Evolutionary conservation across 768 basidiomycete species (phyloP).

Genomic region (Russula ochroleuca): DNA sequence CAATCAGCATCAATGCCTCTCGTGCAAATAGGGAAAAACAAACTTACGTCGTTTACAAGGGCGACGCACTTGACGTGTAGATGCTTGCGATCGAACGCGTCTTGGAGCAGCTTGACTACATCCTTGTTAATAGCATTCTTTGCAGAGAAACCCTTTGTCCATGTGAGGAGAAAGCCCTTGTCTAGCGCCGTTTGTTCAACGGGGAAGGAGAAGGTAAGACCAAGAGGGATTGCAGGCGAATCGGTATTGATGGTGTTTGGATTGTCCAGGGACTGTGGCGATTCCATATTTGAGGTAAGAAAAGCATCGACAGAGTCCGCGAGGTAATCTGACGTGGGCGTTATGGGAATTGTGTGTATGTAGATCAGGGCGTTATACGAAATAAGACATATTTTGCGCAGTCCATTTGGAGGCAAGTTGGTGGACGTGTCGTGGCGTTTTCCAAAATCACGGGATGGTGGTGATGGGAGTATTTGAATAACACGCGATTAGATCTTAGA

Average conservation of each 20-base stretch:
- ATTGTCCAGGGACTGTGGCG: neutral
- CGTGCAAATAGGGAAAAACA: neutral
- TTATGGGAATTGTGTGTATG: neutral
- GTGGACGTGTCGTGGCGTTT: neutral
- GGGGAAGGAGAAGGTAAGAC: constrained; percentile 96
- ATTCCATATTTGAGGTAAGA: constrained; percentile 53
- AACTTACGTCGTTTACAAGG: constrained; percentile 85
- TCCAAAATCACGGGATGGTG: neutral
- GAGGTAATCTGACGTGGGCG: constrained; percentile 71
- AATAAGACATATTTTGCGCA: too few relatives aligned
- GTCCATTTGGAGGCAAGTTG: neutral
- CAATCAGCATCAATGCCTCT: neutral
- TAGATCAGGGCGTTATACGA: neutral
- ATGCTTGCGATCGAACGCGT: constrained; percentile 88
- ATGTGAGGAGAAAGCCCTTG: constrained; percentile 84
- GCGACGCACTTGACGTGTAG: constrained; percentile 90
- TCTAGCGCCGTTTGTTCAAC: constrained; percentile 94
- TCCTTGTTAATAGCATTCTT: constrained; percentile 88
- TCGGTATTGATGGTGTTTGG: constrained; percentile 38
- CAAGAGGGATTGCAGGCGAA: constrained; percentile 53
- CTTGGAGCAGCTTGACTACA: constrained; percentile 83
- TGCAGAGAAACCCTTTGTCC: constrained; percentile 95
- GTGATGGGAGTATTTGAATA: neutral
- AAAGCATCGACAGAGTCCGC: constrained; percentile 96
- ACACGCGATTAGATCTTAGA: neutral